Evolutionary conservation across 306 rosid genomes (phyloP), one percentile per base, ranked within the genome.

Genomic region (Lathyrus aphaca): DNA sequence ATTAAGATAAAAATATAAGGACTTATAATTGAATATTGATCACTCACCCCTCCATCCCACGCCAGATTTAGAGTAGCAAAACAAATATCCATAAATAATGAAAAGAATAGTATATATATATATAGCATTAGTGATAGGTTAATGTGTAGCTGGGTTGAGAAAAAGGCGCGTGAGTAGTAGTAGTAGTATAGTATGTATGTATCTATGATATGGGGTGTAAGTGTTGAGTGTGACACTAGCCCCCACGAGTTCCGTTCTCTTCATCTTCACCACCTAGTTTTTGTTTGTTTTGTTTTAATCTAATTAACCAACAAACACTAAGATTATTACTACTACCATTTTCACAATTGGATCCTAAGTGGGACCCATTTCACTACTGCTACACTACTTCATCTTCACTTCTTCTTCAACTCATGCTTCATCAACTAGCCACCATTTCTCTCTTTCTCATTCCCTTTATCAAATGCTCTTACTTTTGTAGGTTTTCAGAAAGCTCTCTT

Each of bases 401-500:
- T 43, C 80, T 46, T 2, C 71, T 60, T 21, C 45, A 60, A 17
- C 66, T 60, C 10, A 19, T 58, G 13, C 48, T 38, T 10, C 79
- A 62, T 9, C 51, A 45, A 58, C 74, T 54, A 64, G 17, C 77
- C 64, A 39, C 23, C 48, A 75, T 37, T 75, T 63, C 43, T 17
- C 61, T 17, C 15, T 51, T 6, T 14, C 11, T 18, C n/a, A 9
- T 18, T 15, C 32, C 58, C 69, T 69, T 29, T 72, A 50, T 64
- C 76, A 74, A 37, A 70, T 76, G 82, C 53, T 69, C 64, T 37
- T 64, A 35, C 5, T 79, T 11, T 19, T 19, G 75, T 57, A 63
- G 48, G 29, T 62, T 78, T 79, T 81, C 66, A 68, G 64, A 76
- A 75, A 79, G 70, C 82, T 80, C 59, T 72, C 68, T 49, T 82